Base-by-base conservation (phyloP, 352 stramenopile genomes). In the Pythium dissimile region DNA sequence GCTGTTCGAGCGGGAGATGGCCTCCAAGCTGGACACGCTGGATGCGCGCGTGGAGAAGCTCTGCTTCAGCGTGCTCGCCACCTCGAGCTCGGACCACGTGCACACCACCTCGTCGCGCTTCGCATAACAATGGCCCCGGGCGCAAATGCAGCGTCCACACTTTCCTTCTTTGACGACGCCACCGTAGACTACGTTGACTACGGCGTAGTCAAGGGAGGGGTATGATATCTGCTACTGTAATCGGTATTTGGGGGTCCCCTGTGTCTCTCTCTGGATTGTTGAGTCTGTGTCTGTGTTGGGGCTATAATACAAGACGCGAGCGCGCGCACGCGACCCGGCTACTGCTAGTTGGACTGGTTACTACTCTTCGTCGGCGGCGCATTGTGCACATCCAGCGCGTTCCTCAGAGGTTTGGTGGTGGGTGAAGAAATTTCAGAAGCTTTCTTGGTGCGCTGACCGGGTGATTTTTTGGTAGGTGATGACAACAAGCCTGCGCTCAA, bases 11-110 rank as follows among this genome's bases (percentile, higher is more conserved):
- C 64, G 62, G 0, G 69, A 81, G 5, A 77, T 88, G 59, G 52
- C 51, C 13, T 23, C 57, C 45, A 89, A 89, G 41, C 62, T 89
- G 23, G 73, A 89, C 53, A 67, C 75, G 61, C 54, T 92, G 53
- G 82, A 89, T 41, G 59, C 79, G 35, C 76, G 82, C 24, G 72
- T 92, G 15, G 51, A 78, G 46, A 89, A 84, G 44, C 56, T 89
- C 21, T 74, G 75, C 57, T 79, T 69, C 23, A 44, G 72, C 13
- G 62, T 76, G 32, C 65, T 86, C 3, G 58, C 75, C 4, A 59
- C 42, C 18, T 34, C 30, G n/a, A 11, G 6, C 11, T 38, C 31
- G 8, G 28, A 18, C 30, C 42, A 52, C 34, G 4, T 54, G 42
- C 23, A 44, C 43, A 57, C 47, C 13, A 53, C 57, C 31, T 34